Evolutionary conservation across 1,284 basidiomycete species (phyloP), one percentile per base, ranked within the genome.

Genomic region (Cutaneotrichosporon daszewskae): DNA sequence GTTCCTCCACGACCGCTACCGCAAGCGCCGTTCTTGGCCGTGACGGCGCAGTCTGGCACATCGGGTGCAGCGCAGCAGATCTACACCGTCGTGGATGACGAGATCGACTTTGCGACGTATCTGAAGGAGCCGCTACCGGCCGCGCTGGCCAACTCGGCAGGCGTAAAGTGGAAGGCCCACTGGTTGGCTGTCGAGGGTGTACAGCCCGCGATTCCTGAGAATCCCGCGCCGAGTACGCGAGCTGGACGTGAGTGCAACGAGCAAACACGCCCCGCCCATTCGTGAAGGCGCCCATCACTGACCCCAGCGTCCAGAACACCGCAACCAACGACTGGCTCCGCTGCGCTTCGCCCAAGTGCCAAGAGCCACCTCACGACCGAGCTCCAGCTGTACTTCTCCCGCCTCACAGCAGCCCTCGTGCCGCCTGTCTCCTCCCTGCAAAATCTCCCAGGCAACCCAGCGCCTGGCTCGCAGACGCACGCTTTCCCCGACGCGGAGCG

Each of bases 131-230:
- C 62, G 8, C 50, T 64, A 11, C 67, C 65, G 0, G 48, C 64
- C 1, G 64, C 60, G 17, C 44, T 66, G 16, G 57, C 57, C 12
- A 62, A 60, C 47, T 59, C 60, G 9, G 63, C 64, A 0, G 66
- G 66, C 8, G 69, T 72, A 19, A 61, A 65, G 42, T 73, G 71
- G 71, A 69, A 66, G 19, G 89, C 91, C 4, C 94, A 98, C 66
- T 98, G 94, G 95, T 77, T 99, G 18, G 92, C 94, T 1, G 89
- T 98, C 19, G 94, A 99, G 64, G 94, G 95, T 27, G 87, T 99
- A 4, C 94, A 98, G 64, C 94, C 95, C 1, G 80, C 92, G 14
- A 87, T 96, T 32, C 89, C 91, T 6, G 91, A 98, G 69, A 99
- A 98, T 63, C 95, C 95, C 0, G 85, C 89, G 2, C 74, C 73